A percentile compares a stretch with the other conserved stretches of the same genome.
phyloP scores from a whole-genome alignment of 225 moss, liverwort and hornwort genomes.

The Marchantia paleacea region DNA sequence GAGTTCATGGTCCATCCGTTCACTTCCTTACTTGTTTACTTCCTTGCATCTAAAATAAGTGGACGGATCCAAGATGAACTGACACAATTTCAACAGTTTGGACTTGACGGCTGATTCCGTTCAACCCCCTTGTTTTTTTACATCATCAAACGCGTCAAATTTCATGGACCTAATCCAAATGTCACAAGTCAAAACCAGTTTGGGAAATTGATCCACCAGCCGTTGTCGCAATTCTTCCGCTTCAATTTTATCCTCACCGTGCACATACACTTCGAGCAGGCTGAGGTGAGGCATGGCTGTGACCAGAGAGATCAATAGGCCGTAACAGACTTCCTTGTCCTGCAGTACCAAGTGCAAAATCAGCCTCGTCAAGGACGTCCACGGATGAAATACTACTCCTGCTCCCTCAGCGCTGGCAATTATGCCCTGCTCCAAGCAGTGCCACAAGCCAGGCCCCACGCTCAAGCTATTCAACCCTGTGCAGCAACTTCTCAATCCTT shows the following conservation, averaged over 20 bases:
- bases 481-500: constrained; percentile 24
- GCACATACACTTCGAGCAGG: constrained; percentile 61
- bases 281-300: constrained; percentile 46
- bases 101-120: background rate
- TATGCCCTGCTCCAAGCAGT: constrained; percentile 39
- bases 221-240: constrained; percentile 24
- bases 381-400: constrained; percentile 24
- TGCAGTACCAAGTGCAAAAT: constrained; percentile 64
- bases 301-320: constrained; percentile 39
- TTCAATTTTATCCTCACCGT: constrained; percentile 50
- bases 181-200: constrained; percentile 26
- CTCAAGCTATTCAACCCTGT: constrained; percentile 41
- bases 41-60: background rate
- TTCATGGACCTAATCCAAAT: constrained; percentile 65
- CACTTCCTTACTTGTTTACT: background rate
- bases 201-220: constrained; percentile 24
- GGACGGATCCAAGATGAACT: constrained; percentile 1
- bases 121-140: no score
- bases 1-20: background rate
- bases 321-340: constrained; percentile 40
- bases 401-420: constrained; percentile 3
- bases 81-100: background rate
- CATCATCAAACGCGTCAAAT: constrained; percentile 23
- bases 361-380: constrained; percentile 38
- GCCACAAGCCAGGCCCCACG: constrained; percentile 60